phyloP scores from a whole-genome alignment of 768 basidiomycete genomes.

The Pseudohyphozyma bogoriensis region DNA sequence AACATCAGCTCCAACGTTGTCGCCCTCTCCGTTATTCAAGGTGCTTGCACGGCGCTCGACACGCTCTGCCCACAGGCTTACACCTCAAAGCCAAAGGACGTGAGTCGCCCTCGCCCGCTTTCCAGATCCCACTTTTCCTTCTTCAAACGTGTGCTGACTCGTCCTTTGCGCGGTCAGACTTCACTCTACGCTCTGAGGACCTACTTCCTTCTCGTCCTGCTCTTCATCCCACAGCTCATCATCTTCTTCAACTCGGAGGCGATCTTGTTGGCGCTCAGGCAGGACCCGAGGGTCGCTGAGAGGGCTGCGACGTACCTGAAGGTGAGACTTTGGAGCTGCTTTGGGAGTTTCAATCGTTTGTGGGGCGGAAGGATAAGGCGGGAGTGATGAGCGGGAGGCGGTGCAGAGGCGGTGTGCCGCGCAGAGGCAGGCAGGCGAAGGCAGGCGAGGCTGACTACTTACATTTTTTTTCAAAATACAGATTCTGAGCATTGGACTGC shows the following conservation, averaged over 20 bases:
- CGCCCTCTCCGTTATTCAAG: constrained; percentile 26
- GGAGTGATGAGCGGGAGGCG: too few species aligned
- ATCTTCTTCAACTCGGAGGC: constrained; percentile 77
- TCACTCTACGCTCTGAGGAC: constrained; percentile 27
- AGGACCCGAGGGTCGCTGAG: constrained; percentile 32
- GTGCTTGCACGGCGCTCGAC: constrained; percentile 48
- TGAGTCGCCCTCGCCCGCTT: too few species aligned
- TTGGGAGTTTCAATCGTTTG: too few species aligned
- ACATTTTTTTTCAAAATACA: not conserved
- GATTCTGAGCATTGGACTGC: constrained; percentile 27
- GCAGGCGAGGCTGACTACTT: not conserved
- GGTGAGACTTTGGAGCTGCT: too few species aligned
- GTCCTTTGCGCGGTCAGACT: too few species aligned
- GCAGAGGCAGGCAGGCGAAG: not conserved
- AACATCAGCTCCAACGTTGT: constrained; percentile 57
- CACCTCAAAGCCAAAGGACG: constrained; percentile 77
- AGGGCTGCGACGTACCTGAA: constrained; percentile 27
- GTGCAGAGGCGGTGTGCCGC: too few species aligned
- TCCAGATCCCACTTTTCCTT: not conserved
- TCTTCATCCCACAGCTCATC: constrained; percentile 45
- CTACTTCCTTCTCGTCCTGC: constrained; percentile 13
- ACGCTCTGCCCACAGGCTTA: constrained; percentile 89
- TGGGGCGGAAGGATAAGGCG: too few species aligned
- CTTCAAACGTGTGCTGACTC: not conserved
- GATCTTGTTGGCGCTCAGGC: constrained; percentile 52